Base-by-base conservation (phyloP, 2,329 filamentous ascomycete genomes). In the Thelonectria blattea region DNA sequence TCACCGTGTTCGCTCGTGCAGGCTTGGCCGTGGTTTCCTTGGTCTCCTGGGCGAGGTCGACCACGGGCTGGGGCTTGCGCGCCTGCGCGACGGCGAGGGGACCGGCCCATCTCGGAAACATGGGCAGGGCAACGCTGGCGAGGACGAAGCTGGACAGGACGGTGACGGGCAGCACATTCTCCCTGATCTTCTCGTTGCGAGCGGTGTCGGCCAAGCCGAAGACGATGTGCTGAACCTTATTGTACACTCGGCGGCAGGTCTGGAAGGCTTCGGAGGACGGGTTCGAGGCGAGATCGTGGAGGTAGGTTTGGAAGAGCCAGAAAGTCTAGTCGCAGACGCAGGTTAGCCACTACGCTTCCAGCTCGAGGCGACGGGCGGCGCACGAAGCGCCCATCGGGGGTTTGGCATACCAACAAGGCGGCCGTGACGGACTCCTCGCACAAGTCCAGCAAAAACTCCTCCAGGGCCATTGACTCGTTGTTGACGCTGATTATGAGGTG, bases 381-480 rank as follows among this genome's bases (percentile, higher is more conserved):
- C 52, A 22, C 9, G 11, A 48, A 48, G 47, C 42, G 42, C 20
- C n/a, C 47, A 32, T 17, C 32, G 39, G 34, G 7, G 18, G 24
- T 32, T 34, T 15, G 60, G 56, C 88, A 68, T 81, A 94, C 91
- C 80, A 95, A 81, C 67, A 95, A 81, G 61, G 91, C 91, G 64
- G 90, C 91, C 69, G 91, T 94, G 67, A 93, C 91, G 17, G 91
- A 94, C 78, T 94, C 91, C 76, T 95, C 90, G 78, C 92, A 95
- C 61, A 95, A 79, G 76, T 95, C 91, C 72, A 94, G 80, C 71
- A 95, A 84, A 74, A 94, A 95, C 79, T 95, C 91, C 78, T 95
- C 92, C 76, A 95, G 78, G 50, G 92, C 91, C 91, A 95, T 93
- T 68, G 91, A 94, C 81, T 95, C 92, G 78, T 94, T 95, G 81